Evolutionary conservation across 2,329 filamentous ascomycete genomes (phyloP).

Genomic region (Hypoxylon sp.): DNA sequence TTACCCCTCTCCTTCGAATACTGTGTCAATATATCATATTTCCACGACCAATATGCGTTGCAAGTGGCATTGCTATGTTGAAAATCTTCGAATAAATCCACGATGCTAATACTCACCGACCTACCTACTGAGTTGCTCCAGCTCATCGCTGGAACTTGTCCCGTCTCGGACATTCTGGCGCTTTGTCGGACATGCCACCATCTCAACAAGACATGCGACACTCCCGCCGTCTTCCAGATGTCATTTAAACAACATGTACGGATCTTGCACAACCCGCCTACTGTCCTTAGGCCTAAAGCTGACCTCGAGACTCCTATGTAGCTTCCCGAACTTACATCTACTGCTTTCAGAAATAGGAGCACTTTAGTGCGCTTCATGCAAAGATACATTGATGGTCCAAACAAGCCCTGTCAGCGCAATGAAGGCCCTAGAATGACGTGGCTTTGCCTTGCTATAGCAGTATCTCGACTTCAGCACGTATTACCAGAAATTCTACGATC

Average conservation of each 20-base stretch:
- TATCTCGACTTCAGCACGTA: constrained; percentile 26
- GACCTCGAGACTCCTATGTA: constrained; percentile 7
- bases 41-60: no score
- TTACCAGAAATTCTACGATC: constrained; percentile 25
- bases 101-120: constrained; percentile 27
- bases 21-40: no score
- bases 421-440: constrained; percentile 35
- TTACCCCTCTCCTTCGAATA: no score
- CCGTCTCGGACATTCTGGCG: constrained; percentile 32
- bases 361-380: constrained; percentile 48
- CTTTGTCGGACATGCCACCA: constrained; percentile 35
- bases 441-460: constrained; percentile 43
- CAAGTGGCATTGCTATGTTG: no score
- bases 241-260: constrained; percentile 39
- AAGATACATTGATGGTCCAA: constrained; percentile 35
- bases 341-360: constrained; percentile 76
- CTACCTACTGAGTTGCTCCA: constrained; percentile 39
- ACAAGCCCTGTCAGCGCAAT: constrained; percentile 35
- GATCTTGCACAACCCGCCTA: background rate
- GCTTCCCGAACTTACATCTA: constrained; percentile 75
- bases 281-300: constrained; percentile 1
- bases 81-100: background rate
- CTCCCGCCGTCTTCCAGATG: constrained; percentile 32
- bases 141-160: constrained; percentile 37
- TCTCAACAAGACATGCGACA: constrained; percentile 32